Base-by-base conservation (phyloP, 345 rosid genomes). In the Psidium guajava region DNA sequence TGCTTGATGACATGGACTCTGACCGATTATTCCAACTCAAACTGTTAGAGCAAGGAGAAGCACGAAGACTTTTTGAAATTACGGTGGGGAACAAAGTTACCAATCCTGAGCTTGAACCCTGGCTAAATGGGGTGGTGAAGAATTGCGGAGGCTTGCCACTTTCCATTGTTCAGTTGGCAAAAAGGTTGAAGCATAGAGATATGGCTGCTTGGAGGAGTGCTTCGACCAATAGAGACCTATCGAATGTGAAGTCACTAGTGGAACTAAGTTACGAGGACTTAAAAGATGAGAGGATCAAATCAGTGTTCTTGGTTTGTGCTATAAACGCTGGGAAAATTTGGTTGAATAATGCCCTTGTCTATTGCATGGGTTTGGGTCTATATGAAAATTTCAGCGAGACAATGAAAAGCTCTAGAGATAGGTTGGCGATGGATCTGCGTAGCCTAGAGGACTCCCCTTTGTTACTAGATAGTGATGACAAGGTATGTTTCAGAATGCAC, bases 241-340 rank as follows among this genome's bases (percentile, higher is more conserved):
- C 0, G 0, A 21, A 15, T 0, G 42, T 28, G 3, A 15, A 28
- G 15, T 15, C 74, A 6, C 0, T 61, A 3, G 74, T 61, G 42
- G 22, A 61, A 61, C 1, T 7, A 28, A 28, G 15, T 28, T 28
- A 61, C 1, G 7, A 61, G 0, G 42, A 61, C 42, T 3, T 61
- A 28, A 1, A 28, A 15, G 22, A 28, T 15, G 74, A 28, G 0
- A 61, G 74, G 74, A 28, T 61, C 22, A 3, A 0, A 28, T 28
- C 2, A 7, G 0, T 61, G 0, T 27, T 61, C 74, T 1, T 61
- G 1, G 3, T 61, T 0, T 61, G 74, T 0, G 42, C 74, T 28
- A 42, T 61, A 7, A 0, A 0, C 0, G 0, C 2, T 0, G 73
- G 36, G 18, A 2, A 0, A 0, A 42, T 42, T 42, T 42, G 4